Evolutionary conservation across 2,329 filamentous ascomycete species (phyloP), one percentile per base, ranked within the genome.

Genomic region (Helicocarpus griseus): DNA sequence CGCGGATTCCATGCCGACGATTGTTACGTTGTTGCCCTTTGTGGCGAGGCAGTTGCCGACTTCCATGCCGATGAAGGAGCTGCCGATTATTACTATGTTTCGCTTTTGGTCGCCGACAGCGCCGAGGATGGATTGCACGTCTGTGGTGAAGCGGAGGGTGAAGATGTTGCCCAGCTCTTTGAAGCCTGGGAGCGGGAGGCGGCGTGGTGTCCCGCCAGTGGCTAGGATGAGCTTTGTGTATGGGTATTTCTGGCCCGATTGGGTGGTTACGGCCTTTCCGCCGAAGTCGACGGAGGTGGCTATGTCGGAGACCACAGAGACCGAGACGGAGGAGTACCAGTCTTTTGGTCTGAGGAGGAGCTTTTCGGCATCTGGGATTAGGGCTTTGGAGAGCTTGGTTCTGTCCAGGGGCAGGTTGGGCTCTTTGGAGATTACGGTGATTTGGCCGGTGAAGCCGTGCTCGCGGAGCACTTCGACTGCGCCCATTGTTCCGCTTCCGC

Each of bases 41-140:
- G 85, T 86, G 41, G 86, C 83, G 0, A 94, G 73, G 49, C 74
- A 85, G 57, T 90, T 93, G 55, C 87, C 91, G n/a, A 94, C 81
- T 69, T 98, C 93, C 87, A 98, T 94, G 38, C 93, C 93, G 63
- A 98, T 98, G 69, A 98, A 98, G 0, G 89, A 95, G 53, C 86
- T 91, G 38, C 93, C 93, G 50, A 98, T 77, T 13, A 98, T 77
- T 44, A 95, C 89, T 58, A 98, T 82, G 69, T 95, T 96, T 77
- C 95, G 96, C 64, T 87, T 85, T 40, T 87, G 81, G 28, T 79
- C 73, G 5, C 89, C 89, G 44, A 95, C 86, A 5, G 89, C 88
- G 1, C 75, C 77, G 24, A 89, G 77, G 58, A 98, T 96, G 53
- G 77, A 77, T 65, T 90, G 81, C 0, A 84, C 81, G 63, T 97